Evolutionary conservation across 345 rosid genomes (phyloP), one percentile per base, ranked within the genome.

Genomic region (Excoecaria agallocha): DNA sequence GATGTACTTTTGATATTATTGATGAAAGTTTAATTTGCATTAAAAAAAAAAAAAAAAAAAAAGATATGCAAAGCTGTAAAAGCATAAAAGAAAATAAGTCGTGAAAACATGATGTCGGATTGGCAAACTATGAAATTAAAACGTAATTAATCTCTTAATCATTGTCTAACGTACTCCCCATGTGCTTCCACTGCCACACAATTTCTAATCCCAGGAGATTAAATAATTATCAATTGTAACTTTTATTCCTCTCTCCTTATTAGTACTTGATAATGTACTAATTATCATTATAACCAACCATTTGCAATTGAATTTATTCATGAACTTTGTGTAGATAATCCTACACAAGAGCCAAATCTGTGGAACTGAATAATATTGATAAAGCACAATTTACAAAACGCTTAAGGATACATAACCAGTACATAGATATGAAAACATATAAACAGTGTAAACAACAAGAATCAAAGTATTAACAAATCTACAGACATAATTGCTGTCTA

Each of bases 401-500:
- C 76, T 45, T 56, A 72, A 70, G 58, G 61, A 54, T 72, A 54
- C 74, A 66, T 57, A 74, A 51, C 52, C 66, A 74, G 8, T 59
- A 50, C 66, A 59, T 50, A 67, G 60, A 38, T 58, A 43, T 50
- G 77, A 74, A 72, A 52, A 56, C 79, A 57, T 80, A 72, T 76
- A 52, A 77, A 79, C 78, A 78, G 43, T 60, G 69, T 72, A 77
- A 30, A 72, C 71, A 74, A 71, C 35, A 83, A 74, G 74, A 71
- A 77, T 83, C 15, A 8, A 30, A 74, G 70, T 48, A 74, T 61
- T 16, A 65, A 61, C 62, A 74, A 78, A 72, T 71, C 74, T 78
- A 73, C 72, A 74, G 57, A 74, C 79, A 74, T 68, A 61, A 78
- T 65, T 15, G 46, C 4, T 39, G 61, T 45, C 57, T 75, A 48